Evolutionary conservation across 345 rosid species (phyloP), one percentile per base, ranked within the genome.

Genomic region (Melastoma malabathricum): DNA sequence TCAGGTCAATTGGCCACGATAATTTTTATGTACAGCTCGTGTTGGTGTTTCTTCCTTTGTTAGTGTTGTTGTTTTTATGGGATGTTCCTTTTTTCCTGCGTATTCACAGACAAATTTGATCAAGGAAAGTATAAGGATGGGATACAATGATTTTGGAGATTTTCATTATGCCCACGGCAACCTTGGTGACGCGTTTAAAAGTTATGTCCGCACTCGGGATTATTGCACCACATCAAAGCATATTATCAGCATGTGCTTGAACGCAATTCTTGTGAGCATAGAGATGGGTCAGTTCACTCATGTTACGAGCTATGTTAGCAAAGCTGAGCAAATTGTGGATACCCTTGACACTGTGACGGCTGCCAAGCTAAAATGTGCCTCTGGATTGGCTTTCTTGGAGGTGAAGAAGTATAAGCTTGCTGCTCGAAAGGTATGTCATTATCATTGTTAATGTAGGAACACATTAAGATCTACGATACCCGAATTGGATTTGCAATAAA

Each of bases 41-140:
- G 39, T 20, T 50, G 13, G 13, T 50, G 16, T 47, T 60, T 46
- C 18, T 14, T 2, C 41, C 15, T 48, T 16, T 15, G 39, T 12
- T 17, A 18, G 55, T 46, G 41, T 8, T 34, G 38, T 31, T 31
- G 41, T 34, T 34, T 34, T 34, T 34, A 12, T 34, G 41, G 41
- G 12, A 34, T 9, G 12, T 8, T 10, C 12, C 12, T 9, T 6
- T n/a, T 10, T 18, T 16, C 44, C 45, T 48, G 41, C 9, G 41
- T 20, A 43, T 47, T 48, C 70, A 66, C 78, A 93, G 99, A 93
- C 99, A 19, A 93, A 93, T 80, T 70, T 93, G 73, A 93, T 93
- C 19, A 93, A 88, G 61, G 97, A 88, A 64, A 93, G 99, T 61
- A 88, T 88, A 53, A 78, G 99, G 64, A 93, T 93, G 99, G 99